Evolutionary conservation across 331 rosid species (phyloP), one percentile per base, ranked within the genome.

Genomic region (Prunus yedoensis): DNA sequence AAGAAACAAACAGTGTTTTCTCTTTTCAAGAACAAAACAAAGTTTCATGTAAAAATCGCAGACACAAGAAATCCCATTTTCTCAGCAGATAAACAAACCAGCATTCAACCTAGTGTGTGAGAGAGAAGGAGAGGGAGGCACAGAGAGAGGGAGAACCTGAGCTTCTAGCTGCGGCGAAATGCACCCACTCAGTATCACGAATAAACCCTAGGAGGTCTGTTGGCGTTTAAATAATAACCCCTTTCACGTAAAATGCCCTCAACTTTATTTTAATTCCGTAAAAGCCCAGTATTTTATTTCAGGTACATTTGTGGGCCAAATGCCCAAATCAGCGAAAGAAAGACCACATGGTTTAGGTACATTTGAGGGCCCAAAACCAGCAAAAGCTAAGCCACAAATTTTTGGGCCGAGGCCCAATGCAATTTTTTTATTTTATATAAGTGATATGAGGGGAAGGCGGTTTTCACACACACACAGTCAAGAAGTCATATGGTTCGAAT

Each of bases 111-210:
- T 20, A 16, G 20, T 14, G 46, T 2, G 20, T 8, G 11, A 14
- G 43, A 61, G 4, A 60, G 20, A 27, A 38, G 17, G 41, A 30
- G 35, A 28, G 8, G 12, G 38, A 2, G 66, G 43, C 10, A 28
- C 13, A 62, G 46, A 32, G 66, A 30, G 66, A 59, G 20, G 4
- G 58, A 2, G 41, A 60, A 62, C 68, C 68, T 62, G 45, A 62
- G 68, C 46, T 30, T 62, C 46, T 62, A 30, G 25, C 67, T 14
- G 67, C 67, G 46, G 46, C 67, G 46, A 30, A 62, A 30, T 62
- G 45, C 45, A 62, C 67, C 67, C 67, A 30, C 46, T 27, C 67
- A 2, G 47, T 30, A 32, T 62, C 13, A 8, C 4, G 23, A 62
- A 62, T 16, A 62, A 62, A 62, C 68, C 46, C 68, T 62, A 62